Percentiles rank a stretch among this genome's conserved stretches.
Conservation (phyloP, 2,329 filamentous ascomycete genomes). For the Penicillium crustosum region DNA sequence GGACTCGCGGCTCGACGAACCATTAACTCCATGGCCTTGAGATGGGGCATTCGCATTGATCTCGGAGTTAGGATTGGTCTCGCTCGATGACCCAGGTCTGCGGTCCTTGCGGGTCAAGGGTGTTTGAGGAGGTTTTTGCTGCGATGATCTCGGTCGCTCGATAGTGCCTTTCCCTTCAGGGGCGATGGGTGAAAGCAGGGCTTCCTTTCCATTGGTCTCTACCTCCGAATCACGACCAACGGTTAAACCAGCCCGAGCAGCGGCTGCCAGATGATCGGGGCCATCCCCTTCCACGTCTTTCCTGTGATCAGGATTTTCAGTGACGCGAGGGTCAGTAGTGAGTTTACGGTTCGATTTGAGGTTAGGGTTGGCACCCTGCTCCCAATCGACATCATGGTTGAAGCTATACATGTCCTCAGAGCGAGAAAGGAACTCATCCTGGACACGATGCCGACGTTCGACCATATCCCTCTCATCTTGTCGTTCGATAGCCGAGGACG, state of each 20-base stretch:
- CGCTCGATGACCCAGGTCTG: slow-evolving; percentile 17
- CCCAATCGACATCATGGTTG: slow-evolving; percentile 71
- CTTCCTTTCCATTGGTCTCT: slow-evolving; percentile 64
- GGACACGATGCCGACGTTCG: slow-evolving; percentile 46
- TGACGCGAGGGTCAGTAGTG: slow-evolving; percentile 59
- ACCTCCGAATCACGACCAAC: slow-evolving; percentile 70
- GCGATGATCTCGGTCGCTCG: slow-evolving; percentile 50
- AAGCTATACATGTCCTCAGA: slow-evolving; percentile 64
- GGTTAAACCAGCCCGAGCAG: slow-evolving; percentile 61
- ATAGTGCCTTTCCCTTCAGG: slow-evolving; percentile 64
- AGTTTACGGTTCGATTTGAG: slow-evolving; percentile 55
- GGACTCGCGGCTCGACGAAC: slow-evolving; percentile 72
- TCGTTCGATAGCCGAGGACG: slow-evolving; percentile 37
- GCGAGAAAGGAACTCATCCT: slow-evolving; percentile 58
- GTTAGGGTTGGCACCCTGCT: slow-evolving; percentile 59
- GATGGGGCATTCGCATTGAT: slow-evolving; percentile 22
- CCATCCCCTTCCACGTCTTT: slow-evolving; percentile 79
- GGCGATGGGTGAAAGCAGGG: slow-evolving; percentile 64
- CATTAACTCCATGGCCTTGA: slow-evolving; percentile 59
- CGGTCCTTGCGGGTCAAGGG: slow-evolving; percentile 21
- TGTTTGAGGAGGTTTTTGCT: slow-evolving; percentile 31
- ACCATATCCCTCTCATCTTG: slow-evolving; percentile 45
- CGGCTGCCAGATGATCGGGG: slow-evolving; percentile 69
- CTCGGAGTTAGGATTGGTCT: slow-evolving; percentile 22
- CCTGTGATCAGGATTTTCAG: slow-evolving; percentile 61